These are phyloP conservation scores for Arthroderma sp. DNA, from an alignment of 2,329 filamentous ascomycete genomes.

Conservation along the genomic window DNA sequence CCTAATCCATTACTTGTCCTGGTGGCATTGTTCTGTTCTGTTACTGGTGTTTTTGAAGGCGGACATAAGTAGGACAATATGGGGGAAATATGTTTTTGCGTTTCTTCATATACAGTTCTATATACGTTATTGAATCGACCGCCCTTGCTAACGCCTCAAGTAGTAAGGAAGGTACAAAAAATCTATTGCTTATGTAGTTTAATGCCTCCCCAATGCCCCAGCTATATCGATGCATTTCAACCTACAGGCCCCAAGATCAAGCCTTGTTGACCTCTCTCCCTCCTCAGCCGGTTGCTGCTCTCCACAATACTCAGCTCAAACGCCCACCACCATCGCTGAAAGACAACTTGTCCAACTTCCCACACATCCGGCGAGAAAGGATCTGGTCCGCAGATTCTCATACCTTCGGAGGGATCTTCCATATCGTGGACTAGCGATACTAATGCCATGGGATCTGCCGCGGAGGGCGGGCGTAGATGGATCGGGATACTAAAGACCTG, in stretches of 20 bases:
- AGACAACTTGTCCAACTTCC: slow-evolving; percentile 47
- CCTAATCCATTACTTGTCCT: too few species aligned
- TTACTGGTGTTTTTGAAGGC: too few species aligned
- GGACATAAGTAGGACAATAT: too few species aligned
- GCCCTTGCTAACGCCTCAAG: too few species aligned
- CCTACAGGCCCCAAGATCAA: slow-evolving; percentile 9
- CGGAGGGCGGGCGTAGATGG: slow-evolving; percentile 34
- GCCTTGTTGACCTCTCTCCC: slow-evolving; percentile 29
- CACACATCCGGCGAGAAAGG: slow-evolving; percentile 38
- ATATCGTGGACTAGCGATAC: slow-evolving; percentile 44
- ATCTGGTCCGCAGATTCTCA: slow-evolving; percentile 38
- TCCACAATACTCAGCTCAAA: slow-evolving; percentile 43
- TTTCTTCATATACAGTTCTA: too few species aligned
- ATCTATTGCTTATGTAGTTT: too few species aligned
- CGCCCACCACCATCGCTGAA: slow-evolving; percentile 48
- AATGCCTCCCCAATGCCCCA: too few species aligned
- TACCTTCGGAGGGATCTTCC: slow-evolving; percentile 41
- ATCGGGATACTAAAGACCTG: slow-evolving; percentile 39
- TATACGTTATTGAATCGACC: too few species aligned
- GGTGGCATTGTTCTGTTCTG: too few species aligned
- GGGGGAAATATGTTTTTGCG: too few species aligned
- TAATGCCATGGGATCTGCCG: slow-evolving; percentile 35
- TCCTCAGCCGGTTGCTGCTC: slow-evolving; percentile 40
- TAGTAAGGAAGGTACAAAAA: too few species aligned
- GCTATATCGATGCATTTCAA: neutral